A percentile compares a stretch with the other conserved stretches of the same genome.
These are phyloP conservation scores for Drechslerella stenobrocha DNA, from an alignment of 2,329 filamentous ascomycete genomes.

Conservation along the genomic window DNA sequence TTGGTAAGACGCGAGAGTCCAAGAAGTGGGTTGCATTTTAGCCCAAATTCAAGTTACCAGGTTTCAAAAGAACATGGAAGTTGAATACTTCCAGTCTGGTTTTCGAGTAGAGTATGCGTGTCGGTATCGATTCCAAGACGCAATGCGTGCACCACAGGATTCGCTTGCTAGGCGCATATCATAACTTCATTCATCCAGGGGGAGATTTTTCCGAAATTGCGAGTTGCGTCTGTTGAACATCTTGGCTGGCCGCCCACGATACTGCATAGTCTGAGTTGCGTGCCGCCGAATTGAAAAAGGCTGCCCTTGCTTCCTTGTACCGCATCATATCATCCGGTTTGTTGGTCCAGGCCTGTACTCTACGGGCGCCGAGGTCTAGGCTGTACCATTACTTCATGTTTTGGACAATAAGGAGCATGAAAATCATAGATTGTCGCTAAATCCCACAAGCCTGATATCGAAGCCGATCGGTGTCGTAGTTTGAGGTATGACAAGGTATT, in stretches of 20 bases:
- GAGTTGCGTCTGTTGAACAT: conserved; percentile 8
- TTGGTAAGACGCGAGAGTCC: conserved; percentile 13
- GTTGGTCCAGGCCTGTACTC: too few species aligned
- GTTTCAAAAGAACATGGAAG: conserved; percentile 12
- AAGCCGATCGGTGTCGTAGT: too few species aligned
- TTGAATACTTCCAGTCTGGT: conserved; percentile 23
- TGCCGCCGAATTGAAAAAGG: background rate
- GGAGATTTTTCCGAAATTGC: conserved; percentile 30
- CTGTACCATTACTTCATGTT: too few species aligned
- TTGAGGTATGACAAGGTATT: too few species aligned
- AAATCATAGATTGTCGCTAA: too few species aligned
- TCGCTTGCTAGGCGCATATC: conserved; percentile 20
- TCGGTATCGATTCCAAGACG: conserved; percentile 13
- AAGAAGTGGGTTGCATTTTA: conserved; percentile 28
- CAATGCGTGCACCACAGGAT: background rate
- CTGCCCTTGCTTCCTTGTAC: conserved; percentile 5
- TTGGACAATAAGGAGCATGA: too few species aligned
- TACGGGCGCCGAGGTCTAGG: too few species aligned
- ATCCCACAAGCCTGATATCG: too few species aligned
- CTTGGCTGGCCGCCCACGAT: background rate
- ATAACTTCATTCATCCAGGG: conserved; percentile 27
- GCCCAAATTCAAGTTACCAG: conserved; percentile 19
- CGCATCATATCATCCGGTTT: too few species aligned
- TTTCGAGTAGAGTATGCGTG: conserved; percentile 37
- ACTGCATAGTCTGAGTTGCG: background rate